These are phyloP conservation scores for Pisolithus microcarpus DNA, from an alignment of 768 basidiomycete genomes.

Conservation along the genomic window DNA sequence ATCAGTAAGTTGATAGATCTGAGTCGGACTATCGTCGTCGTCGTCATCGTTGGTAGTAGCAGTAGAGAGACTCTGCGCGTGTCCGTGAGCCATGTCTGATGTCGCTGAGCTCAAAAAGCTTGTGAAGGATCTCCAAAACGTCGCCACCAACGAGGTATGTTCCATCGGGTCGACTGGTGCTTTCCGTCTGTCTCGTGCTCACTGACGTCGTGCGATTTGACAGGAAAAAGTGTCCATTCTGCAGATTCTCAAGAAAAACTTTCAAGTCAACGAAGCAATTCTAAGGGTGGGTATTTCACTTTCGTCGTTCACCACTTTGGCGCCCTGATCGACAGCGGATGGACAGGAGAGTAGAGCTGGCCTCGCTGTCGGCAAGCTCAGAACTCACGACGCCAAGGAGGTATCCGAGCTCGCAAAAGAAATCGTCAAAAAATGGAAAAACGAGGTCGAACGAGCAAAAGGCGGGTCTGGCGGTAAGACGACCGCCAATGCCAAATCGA, in stretches of 20 bases:
- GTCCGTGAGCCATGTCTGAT: slow-evolving; percentile 24
- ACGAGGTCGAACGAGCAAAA: slow-evolving; percentile 70
- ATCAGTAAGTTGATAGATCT: neutral
- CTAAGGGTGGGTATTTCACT: slow-evolving; percentile 54
- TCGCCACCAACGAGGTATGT: slow-evolving; percentile 52
- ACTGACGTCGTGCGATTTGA: slow-evolving; percentile 8
- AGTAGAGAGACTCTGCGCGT: slow-evolving; percentile 16
- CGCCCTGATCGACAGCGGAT: neutral
- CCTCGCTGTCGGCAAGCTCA: slow-evolving; percentile 85
- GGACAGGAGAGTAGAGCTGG: slow-evolving; percentile 85
- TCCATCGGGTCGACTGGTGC: slow-evolving; percentile 25
- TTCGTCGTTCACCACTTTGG: neutral
- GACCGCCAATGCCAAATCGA: slow-evolving; percentile 16
- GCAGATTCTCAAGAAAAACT: slow-evolving; percentile 55
- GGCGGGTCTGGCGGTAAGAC: slow-evolving; percentile 18
- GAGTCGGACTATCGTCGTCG: neutral
- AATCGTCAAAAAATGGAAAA: slow-evolving; percentile 88
- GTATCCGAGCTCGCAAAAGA: slow-evolving; percentile 84
- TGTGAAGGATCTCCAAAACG: slow-evolving; percentile 70
- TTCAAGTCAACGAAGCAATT: slow-evolving; percentile 61
- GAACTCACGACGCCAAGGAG: slow-evolving; percentile 61
- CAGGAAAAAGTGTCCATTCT: slow-evolving; percentile 64
- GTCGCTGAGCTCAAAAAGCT: slow-evolving; percentile 66
- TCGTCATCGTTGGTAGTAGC: neutral
- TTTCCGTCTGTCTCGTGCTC: slow-evolving; percentile 29